Conservation (phyloP, 164 flowering plant species). For the Euptelea pleiosperma region DNA sequence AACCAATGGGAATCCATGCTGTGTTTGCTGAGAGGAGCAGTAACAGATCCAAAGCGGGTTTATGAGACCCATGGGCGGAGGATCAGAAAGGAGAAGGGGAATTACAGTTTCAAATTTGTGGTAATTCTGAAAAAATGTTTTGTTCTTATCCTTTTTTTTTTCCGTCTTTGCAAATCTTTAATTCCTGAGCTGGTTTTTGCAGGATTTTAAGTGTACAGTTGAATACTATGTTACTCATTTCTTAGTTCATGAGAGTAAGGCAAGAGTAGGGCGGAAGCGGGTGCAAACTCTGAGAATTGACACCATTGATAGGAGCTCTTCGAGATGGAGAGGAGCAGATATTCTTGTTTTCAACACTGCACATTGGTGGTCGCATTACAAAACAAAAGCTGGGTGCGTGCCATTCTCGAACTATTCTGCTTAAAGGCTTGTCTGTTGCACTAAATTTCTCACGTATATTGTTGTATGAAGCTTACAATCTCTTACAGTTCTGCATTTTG, state of each 20-base stretch:
- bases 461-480: background rate
- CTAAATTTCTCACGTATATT: background rate
- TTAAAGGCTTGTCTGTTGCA: background rate
- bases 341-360: conserved; percentile 91
- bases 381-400: conserved; percentile 93
- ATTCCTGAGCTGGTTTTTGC: conserved; percentile 20
- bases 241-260: conserved; percentile 84
- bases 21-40: conserved; percentile 70
- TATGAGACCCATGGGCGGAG: conserved; percentile 75
- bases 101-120: conserved; percentile 83
- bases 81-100: conserved; percentile 79
- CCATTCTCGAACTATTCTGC: background rate
- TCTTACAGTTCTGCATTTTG: too few species aligned
- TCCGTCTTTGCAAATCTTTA: conserved; percentile 8
- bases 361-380: conserved; percentile 98
- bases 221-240: conserved; percentile 88
- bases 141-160: background rate
- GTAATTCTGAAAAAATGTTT: conserved; percentile 34
- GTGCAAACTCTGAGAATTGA: conserved; percentile 73
- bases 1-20: conserved; percentile 99
- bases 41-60: conserved; percentile 74
- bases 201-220: conserved; percentile 91
- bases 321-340: conserved; percentile 96
- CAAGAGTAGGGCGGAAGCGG: conserved; percentile 66
- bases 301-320: conserved; percentile 65